Conservation (phyloP, 2,329 filamentous ascomycete genomes). For the Aspergillus costaricaensis region DNA sequence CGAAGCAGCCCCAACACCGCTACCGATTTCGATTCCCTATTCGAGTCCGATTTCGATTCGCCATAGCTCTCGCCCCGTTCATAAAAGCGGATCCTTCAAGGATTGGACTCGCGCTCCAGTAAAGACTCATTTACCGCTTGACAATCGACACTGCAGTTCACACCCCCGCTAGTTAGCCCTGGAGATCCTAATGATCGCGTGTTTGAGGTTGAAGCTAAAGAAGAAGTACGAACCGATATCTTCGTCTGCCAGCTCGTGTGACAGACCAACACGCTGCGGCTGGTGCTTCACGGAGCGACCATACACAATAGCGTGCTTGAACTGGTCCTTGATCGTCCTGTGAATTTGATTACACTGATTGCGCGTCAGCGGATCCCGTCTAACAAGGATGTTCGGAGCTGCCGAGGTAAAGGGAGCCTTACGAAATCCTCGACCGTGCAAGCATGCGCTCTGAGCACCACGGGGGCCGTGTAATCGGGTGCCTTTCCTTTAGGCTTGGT, state of each 20-base stretch:
- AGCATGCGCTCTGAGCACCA: constrained; percentile 78
- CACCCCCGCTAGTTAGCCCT: constrained; percentile 26
- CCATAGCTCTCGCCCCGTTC: constrained; percentile 30
- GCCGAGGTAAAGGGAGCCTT: constrained; percentile 48
- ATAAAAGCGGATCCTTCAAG: constrained; percentile 24
- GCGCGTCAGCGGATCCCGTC: constrained; percentile 35
- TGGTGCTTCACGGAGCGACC: constrained; percentile 98
- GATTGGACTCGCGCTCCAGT: constrained; percentile 13
- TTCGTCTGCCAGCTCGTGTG: constrained; percentile 91
- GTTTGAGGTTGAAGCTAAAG: neutral
- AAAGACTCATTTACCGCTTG: constrained; percentile 59
- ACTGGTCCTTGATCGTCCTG: constrained; percentile 91
- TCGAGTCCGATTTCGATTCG: constrained; percentile 32
- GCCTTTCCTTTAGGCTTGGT: constrained; percentile 96
- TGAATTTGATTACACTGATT: constrained; percentile 92
- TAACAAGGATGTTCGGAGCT: neutral
- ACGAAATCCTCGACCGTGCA: constrained; percentile 98
- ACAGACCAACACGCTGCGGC: constrained; percentile 88
- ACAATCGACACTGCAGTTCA: constrained; percentile 61
- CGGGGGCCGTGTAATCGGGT: constrained; percentile 88
- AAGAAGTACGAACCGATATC: constrained; percentile 75
- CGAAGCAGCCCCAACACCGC: constrained; percentile 21
- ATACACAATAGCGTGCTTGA: constrained; percentile 94
- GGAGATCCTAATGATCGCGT: constrained; percentile 8
- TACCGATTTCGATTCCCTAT: constrained; percentile 14